Evolutionary conservation across 2,329 filamentous ascomycete genomes (phyloP), one percentile per base, ranked within the genome.

Genomic region (Fusarium sp.): DNA sequence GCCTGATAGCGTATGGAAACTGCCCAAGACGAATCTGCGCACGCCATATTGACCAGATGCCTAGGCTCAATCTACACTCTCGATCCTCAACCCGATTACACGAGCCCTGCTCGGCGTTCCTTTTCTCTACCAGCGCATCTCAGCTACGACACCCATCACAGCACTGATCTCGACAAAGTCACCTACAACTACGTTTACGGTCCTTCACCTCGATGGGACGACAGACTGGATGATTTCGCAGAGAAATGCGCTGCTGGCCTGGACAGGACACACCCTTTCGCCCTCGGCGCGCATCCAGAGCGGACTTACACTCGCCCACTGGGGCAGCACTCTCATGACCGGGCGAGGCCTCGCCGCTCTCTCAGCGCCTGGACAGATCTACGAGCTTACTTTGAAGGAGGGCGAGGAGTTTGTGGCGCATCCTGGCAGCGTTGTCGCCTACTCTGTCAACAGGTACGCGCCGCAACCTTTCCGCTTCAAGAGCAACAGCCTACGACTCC

Each of bases 221-320:
- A 88, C 93, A 54, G 95, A 99, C 78, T 99, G 95, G 94, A 91
- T 97, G 81, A 81, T 99, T 9, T 85, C 92, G 7, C 93, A 98
- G 74, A 85, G 92, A 61, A 89, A 91, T 65, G 93, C 93, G 2
- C 82, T 99, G 49, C 82, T 98, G n/a, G 95, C 95, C 50, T 99
- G 95, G 95, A 97, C 94, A 0, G 95, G 95, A 25, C 91, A 96
- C 73, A 93, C 92, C 1, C 81, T 99, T 50, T 81, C 82, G 14
- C 83, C 95, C 39, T 88, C 87, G 32, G 92, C 93, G 3, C 88
- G 87, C 42, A 81, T 96, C 64, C 93, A 93, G 69, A 84, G 83
- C 38, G 84, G 84, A 63, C 83, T 97, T 72, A 88, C 90, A 53
- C 72, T 97, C 47, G 88, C 92, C 41, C 89, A 97, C 72, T 98